These are phyloP conservation scores for Triticum dicoccoides DNA, from an alignment of 176 grass and related monocot species.

Conservation along the genomic window DNA sequence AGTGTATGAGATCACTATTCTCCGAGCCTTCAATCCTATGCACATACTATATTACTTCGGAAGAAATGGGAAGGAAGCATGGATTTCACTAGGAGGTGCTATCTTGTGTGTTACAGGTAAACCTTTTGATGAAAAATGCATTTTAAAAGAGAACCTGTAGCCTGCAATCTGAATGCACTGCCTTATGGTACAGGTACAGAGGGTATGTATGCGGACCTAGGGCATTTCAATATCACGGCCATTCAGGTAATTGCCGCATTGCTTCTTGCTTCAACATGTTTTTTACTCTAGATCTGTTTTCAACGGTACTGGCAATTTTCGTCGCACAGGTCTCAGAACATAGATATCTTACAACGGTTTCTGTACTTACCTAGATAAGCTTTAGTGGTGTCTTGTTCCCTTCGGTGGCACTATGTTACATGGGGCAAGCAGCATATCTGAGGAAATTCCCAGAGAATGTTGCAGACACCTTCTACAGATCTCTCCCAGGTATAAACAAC, in stretches of 20 bases:
- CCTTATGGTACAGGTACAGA: constrained; percentile 60
- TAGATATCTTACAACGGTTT: not conserved
- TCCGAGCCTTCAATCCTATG: constrained; percentile 69
- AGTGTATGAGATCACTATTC: constrained; percentile 42
- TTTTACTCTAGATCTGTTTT: not conserved
- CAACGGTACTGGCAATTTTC: not conserved
- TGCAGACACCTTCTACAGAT: constrained; percentile 66
- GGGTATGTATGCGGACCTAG: constrained; percentile 80
- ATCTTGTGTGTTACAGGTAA: constrained; percentile 80
- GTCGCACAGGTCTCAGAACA: not conserved
- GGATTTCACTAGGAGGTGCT: constrained; percentile 74
- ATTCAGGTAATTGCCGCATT: constrained; percentile 47
- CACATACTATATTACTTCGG: constrained; percentile 70
- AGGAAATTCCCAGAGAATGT: constrained; percentile 42
- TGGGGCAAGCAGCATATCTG: constrained; percentile 81
- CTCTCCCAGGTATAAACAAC: constrained; percentile 59
- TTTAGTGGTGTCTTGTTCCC: constrained; percentile 72
- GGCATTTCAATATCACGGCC: constrained; percentile 78
- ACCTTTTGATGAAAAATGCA: not conserved
- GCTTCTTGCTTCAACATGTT: not conserved
- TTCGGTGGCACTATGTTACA: constrained; percentile 56
- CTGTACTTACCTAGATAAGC: constrained; percentile 47
- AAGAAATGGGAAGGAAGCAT: constrained; percentile 55
- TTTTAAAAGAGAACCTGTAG: not conserved
- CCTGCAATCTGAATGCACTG: constrained; percentile 6